Percentiles rank a stretch among this genome's conserved stretches.
Evolutionary conservation across 2,329 filamentous ascomycete species (phyloP).

Genomic region (Fusarium circinatum): DNA sequence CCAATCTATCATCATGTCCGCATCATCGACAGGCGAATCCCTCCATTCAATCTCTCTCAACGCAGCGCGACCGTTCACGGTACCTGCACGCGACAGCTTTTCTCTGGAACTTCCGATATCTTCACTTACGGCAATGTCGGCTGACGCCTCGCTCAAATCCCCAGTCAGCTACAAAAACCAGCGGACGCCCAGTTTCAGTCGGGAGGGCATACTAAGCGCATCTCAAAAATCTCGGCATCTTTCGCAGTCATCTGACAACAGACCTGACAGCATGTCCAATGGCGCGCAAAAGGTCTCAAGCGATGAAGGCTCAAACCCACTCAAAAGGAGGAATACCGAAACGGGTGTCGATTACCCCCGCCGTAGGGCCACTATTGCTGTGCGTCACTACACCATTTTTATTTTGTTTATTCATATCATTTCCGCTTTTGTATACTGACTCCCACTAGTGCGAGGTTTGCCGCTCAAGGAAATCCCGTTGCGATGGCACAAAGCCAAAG

Average conservation of each 20-base stretch:
- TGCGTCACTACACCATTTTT: slow-evolving; percentile 52
- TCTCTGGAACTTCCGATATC: slow-evolving; percentile 60
- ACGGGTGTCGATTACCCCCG: slow-evolving; percentile 71
- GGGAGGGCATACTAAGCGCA: slow-evolving; percentile 64
- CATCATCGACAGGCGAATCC: slow-evolving; percentile 65
- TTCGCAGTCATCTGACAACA: slow-evolving; percentile 64
- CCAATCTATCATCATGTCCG: slow-evolving; percentile 56
- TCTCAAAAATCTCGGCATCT: slow-evolving; percentile 65
- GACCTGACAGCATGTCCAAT: slow-evolving; percentile 54
- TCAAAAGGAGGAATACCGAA: slow-evolving; percentile 71
- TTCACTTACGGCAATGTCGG: slow-evolving; percentile 54
- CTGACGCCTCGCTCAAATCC: slow-evolving; percentile 61
- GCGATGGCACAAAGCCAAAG: slow-evolving; percentile 82
- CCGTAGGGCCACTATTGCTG: slow-evolving; percentile 72
- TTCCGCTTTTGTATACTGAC: slow-evolving; percentile 26
- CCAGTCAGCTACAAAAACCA: slow-evolving; percentile 60
- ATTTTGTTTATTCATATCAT: not conserved
- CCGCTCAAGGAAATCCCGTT: slow-evolving; percentile 81
- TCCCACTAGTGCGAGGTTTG: slow-evolving; percentile 77
- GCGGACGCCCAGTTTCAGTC: slow-evolving; percentile 58
- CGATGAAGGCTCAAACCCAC: slow-evolving; percentile 66
- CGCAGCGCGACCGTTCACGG: slow-evolving; percentile 55
- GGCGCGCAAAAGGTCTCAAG: slow-evolving; percentile 57
- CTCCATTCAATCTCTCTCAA: slow-evolving; percentile 55
- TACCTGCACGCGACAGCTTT: slow-evolving; percentile 60